Evolutionary conservation across 2,329 filamentous ascomycete genomes (phyloP), one percentile per base, ranked within the genome.

Genomic region (Coniochaeta hoffmannii): DNA sequence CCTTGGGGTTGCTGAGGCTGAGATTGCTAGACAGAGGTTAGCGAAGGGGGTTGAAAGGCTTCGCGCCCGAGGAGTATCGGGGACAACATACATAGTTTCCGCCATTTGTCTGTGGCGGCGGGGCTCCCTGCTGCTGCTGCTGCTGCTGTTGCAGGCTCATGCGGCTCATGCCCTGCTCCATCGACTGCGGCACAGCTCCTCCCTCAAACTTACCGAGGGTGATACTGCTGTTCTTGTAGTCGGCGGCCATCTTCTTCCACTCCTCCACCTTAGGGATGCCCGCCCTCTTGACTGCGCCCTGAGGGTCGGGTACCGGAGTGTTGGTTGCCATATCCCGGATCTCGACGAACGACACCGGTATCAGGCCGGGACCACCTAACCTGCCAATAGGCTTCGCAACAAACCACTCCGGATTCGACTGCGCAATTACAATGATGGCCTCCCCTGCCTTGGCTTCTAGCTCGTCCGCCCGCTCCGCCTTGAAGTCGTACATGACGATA

Each of bases 191-290:
- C 12, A 63, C 61, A 19, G 67, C 69, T 55, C 82, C 77, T 57
- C 74, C 77, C 64, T 93, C 90, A 62, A 95, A 93, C 72, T 93
- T 96, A 62, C 94, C 94, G 41, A 99, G 76, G 0, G 92, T 93
- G 68, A 99, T 97, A 73, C 94, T 97, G 70, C 92, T 96, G 69
- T 97, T 97, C 77, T 99, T 99, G 74, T 99, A 99, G 61, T 97
- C 93, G 55, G 93, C 93, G 0, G 94, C 92, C 90, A 97, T 97
- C 74, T 95, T 96, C 77, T 99, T 99, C 94, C 94, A 99, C 66
- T 99, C 94, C 68, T 99, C 94, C 3, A 99, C 94, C 65, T 87
- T 88, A 12, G 94, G 94, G 8, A 99, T 92, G 19, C 93, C 92
- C 1, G 94, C 94, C 63, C 87, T 86, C 64, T 85, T 83, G 55